Percentiles rank a stretch among this genome's conserved stretches.
Conservation (phyloP, 2,329 filamentous ascomycete species). For the Myriosclerotinia curreyana region DNA sequence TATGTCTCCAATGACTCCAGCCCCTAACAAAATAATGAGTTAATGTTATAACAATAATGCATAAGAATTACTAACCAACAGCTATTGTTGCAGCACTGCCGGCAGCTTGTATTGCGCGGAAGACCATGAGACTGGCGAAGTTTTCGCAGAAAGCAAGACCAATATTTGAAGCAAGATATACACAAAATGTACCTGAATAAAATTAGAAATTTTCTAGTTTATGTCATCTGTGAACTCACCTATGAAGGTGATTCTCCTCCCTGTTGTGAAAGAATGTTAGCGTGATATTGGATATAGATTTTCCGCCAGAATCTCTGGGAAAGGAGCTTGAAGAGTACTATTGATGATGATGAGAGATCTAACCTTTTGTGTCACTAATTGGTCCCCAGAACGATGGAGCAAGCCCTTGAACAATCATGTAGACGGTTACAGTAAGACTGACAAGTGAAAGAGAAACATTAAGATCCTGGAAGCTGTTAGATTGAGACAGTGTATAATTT, state of each 20-base stretch:
- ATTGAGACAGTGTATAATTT: not conserved
- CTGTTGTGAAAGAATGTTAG: not conserved
- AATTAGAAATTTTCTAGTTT: not conserved
- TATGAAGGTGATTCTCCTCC: conserved; percentile 15
- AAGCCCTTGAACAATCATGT: conserved; percentile 51
- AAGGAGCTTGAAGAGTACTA: not conserved
- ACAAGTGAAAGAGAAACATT: conserved; percentile 31
- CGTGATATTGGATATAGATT: not conserved
- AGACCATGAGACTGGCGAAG: conserved; percentile 45
- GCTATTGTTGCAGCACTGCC: conserved; percentile 49
- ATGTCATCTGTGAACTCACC: conserved; percentile 23
- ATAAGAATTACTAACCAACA: conserved; percentile 46
- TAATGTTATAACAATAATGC: not conserved
- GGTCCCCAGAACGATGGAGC: conserved; percentile 47
- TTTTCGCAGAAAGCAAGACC: conserved; percentile 45
- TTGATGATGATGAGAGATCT: not conserved
- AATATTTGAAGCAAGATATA: conserved; percentile 49
- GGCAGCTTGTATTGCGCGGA: conserved; percentile 47
- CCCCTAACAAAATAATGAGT: conserved; percentile 6
- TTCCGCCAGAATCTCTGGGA: not conserved
- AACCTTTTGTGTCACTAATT: conserved; percentile 39
- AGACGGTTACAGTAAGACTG: conserved; percentile 46
- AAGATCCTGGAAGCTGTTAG: conserved; percentile 10
- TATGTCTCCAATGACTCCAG: conserved; percentile 19
- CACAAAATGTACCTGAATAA: conserved; percentile 42